Conservation (phyloP, 192 early-diverging fungal genomes). For the Physocladia obscura region DNA sequence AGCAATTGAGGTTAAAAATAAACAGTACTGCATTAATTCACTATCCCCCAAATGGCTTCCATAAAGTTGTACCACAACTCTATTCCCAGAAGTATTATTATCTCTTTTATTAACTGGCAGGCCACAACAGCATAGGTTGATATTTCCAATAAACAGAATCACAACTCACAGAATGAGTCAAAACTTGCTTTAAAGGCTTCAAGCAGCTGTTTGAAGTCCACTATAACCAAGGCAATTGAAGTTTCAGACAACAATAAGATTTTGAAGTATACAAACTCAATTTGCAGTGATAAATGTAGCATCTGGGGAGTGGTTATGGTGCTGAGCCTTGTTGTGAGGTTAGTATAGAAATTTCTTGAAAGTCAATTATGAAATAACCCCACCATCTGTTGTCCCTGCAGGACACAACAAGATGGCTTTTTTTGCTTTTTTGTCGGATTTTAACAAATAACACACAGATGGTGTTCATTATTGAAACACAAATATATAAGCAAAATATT, state of each 20-base stretch:
- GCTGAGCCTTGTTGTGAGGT: too few species aligned
- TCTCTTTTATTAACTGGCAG: neutral
- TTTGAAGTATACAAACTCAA: constrained; percentile 8
- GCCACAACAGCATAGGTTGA: neutral
- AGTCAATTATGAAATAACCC: too few species aligned
- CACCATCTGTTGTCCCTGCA: too few species aligned
- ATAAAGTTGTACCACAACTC: constrained; percentile 51
- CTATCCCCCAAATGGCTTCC: constrained; percentile 74
- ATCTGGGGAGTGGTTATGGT: neutral
- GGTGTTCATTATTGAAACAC: too few species aligned
- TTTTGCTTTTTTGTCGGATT: too few species aligned
- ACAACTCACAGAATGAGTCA: constrained; percentile 87
- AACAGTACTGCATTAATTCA: constrained; percentile 64
- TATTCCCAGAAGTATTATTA: constrained; percentile 38
- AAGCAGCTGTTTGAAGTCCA: constrained; percentile 84
- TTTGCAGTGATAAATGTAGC: neutral
- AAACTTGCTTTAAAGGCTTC: constrained; percentile 39
- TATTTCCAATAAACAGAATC: too few species aligned
- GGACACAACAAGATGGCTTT: too few species aligned
- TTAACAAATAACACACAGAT: too few species aligned
- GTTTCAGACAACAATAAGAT: constrained; percentile 74
- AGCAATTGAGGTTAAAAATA: neutral
- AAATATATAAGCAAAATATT: too few species aligned
- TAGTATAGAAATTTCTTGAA: neutral
- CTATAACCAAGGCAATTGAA: constrained; percentile 91